Conservation (phyloP, 371 early-diverging fungal genomes). For the Rhizopus stolonifer region DNA sequence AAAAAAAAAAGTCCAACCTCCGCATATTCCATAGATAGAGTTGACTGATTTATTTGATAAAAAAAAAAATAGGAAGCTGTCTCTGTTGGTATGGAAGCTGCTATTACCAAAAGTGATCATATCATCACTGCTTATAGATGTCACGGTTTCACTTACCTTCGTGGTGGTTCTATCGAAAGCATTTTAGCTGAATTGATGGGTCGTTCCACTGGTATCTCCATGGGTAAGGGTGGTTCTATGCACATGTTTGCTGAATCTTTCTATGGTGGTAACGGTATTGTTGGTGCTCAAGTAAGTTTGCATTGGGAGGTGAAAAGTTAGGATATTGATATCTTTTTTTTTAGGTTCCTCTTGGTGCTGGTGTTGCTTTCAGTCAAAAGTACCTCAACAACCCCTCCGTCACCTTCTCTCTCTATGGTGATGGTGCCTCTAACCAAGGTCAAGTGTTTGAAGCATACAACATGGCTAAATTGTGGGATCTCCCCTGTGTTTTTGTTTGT, state of each 20-base stretch:
- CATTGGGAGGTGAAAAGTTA: background rate
- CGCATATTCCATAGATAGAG: conserved; percentile 10
- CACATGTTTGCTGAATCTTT: conserved; percentile 98
- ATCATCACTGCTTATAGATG: conserved; percentile 99
- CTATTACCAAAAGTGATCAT: conserved; percentile 85
- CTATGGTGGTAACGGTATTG: conserved; percentile 99
- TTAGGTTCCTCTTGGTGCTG: conserved; percentile 93
- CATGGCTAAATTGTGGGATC: conserved; percentile 99
- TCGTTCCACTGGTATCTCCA: conserved; percentile 85
- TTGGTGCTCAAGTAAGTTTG: conserved; percentile 88
- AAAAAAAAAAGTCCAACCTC: conserved; percentile 23
- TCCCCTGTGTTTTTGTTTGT: conserved; percentile 96
- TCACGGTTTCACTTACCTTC: conserved; percentile 96
- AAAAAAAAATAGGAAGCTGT: conserved; percentile 90
- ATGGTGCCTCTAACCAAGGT: conserved; percentile 99
- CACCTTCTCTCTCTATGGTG: conserved; percentile 96
- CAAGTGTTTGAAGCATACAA: conserved; percentile 99
- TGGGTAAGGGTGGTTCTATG: conserved; percentile 99
- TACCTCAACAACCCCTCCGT: conserved; percentile 78
- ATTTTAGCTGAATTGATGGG: conserved; percentile 92
- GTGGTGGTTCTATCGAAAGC: conserved; percentile 76
- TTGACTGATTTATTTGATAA: background rate
- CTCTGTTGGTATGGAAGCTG: conserved; percentile 93
- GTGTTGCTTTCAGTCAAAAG: conserved; percentile 96
- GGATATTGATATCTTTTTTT: background rate